These are phyloP conservation scores for Trametes hirsuta DNA, from an alignment of 1,284 basidiomycete species.

Conservation along the genomic window DNA sequence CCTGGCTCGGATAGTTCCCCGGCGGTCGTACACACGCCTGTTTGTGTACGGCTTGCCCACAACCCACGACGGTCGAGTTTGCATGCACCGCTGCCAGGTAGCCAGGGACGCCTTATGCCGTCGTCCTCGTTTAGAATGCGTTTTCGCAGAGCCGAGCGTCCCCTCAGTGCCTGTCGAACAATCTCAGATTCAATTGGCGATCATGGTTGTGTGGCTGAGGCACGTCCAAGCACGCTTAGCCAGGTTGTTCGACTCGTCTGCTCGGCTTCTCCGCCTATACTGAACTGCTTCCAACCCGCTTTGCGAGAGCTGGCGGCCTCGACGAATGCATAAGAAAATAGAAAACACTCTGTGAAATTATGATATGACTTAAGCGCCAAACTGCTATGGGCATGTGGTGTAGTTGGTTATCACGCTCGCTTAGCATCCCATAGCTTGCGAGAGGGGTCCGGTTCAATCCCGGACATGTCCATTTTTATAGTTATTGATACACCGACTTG, in stretches of 20 bases:
- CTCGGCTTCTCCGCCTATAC: background rate
- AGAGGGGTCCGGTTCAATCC: constrained; percentile 27
- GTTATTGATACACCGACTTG: background rate
- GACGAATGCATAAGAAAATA: background rate
- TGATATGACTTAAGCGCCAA: background rate
- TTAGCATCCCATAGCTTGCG: constrained; percentile 30
- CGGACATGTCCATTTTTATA: constrained; percentile 21
- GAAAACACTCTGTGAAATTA: background rate
- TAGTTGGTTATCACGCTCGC: constrained; percentile 30
- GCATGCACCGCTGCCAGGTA: background rate
- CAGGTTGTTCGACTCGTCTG: too few species aligned
- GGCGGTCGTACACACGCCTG: background rate
- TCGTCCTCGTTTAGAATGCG: constrained; percentile 3
- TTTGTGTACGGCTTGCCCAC: background rate
- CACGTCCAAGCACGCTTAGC: background rate
- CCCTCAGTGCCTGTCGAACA: constrained; percentile 3
- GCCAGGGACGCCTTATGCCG: constrained; percentile 1
- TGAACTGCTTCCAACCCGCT: background rate
- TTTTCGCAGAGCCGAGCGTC: background rate
- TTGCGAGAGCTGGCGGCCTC: background rate
- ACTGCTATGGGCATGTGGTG: constrained; percentile 18
- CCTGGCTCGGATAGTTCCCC: constrained; percentile 7
- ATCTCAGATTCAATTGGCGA: constrained; percentile 9
- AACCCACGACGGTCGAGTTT: background rate
- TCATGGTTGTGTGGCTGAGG: constrained; percentile 12